Evolutionary conservation across 1,284 basidiomycete genomes (phyloP), one percentile per base, ranked within the genome.

Genomic region (Earliella scabrosa): DNA sequence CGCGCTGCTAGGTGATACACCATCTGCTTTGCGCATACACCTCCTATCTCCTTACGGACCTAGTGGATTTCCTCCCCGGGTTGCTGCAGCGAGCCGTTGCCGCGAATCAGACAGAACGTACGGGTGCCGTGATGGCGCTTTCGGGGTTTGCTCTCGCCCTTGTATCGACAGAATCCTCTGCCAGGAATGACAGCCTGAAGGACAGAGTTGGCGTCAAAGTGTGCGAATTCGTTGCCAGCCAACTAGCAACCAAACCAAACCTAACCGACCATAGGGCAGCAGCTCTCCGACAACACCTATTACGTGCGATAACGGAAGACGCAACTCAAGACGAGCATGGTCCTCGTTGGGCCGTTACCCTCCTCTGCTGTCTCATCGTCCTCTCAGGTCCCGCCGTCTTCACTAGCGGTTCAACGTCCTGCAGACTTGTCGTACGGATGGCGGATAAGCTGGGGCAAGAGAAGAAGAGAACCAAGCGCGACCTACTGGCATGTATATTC

Each of bases 401-500:
- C 63, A 61, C 66, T 23, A n/a, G n/a, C n/a, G 75, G 75, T 36
- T 63, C 73, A 2, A 61, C 65, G 0, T 68, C 73, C 13, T 59
- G 85, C 31, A 79, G 74, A 59, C 68, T 82, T 29, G 65, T 80
- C 34, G 58, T 80, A 8, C 65, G 68, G 7, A 66, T 71, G 2
- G 67, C 83, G 14, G 67, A 64, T 6, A 58, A 64, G 41, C 61
- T 74, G 2, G 66, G 70, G 9, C 63, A 49, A 1, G 73, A 77
- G 57, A 71, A 73, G 45, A 67, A 68, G 20, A 65, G 11, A 26
- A 52, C 66, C 13, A 66, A 77, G 9, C 71, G 71, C 10, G 66
- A 69, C 9, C 66, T 82, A 9, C 77, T 80, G 47, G 64, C 77
- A 0, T 75, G 77, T 36, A 66, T 81, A 21, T 87, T 84, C 84